Conservation (phyloP, 768 basidiomycete species). For the Lyophyllum shimeji region DNA sequence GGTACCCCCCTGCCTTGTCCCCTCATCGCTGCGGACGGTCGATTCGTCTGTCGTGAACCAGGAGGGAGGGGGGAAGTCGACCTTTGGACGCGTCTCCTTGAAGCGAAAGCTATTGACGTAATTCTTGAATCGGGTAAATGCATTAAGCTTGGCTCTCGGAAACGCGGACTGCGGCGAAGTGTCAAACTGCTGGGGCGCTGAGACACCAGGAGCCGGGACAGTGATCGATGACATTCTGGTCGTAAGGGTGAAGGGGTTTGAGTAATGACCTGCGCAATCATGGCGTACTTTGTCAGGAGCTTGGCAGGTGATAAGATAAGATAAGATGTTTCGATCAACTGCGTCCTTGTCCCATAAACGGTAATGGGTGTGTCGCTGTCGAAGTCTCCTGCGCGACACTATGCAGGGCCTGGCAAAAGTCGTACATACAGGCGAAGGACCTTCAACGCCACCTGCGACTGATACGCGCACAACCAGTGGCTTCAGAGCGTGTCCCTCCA, state of each 20-base stretch:
- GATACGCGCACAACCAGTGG: not conserved
- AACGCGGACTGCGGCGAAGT: slow-evolving; percentile 6
- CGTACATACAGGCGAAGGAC: not conserved
- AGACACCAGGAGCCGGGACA: not conserved
- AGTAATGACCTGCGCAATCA: not conserved
- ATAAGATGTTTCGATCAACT: not conserved
- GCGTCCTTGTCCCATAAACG: no score
- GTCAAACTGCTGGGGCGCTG: not conserved
- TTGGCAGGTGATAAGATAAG: slow-evolving; percentile 5
- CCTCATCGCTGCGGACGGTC: slow-evolving; percentile 2
- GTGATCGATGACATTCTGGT: not conserved
- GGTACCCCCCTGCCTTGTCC: slow-evolving; percentile 3
- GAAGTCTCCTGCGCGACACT: no score
- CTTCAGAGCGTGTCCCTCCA: not conserved
- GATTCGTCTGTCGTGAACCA: slow-evolving; percentile 40
- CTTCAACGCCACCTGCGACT: not conserved
- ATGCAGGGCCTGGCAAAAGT: no score
- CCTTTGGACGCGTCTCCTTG: slow-evolving; percentile 16
- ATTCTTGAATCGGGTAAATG: slow-evolving; percentile 35
- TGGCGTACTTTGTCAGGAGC: not conserved
- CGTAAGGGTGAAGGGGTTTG: not conserved
- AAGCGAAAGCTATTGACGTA: slow-evolving; percentile 24
- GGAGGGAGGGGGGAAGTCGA: slow-evolving; percentile 46
- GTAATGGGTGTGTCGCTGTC: no score
- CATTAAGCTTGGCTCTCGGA: slow-evolving; percentile 33